A percentile compares a stretch with the other conserved stretches of the same genome.
Conservation (phyloP, 768 basidiomycete species). For the Lanmaoa rubissima region DNA sequence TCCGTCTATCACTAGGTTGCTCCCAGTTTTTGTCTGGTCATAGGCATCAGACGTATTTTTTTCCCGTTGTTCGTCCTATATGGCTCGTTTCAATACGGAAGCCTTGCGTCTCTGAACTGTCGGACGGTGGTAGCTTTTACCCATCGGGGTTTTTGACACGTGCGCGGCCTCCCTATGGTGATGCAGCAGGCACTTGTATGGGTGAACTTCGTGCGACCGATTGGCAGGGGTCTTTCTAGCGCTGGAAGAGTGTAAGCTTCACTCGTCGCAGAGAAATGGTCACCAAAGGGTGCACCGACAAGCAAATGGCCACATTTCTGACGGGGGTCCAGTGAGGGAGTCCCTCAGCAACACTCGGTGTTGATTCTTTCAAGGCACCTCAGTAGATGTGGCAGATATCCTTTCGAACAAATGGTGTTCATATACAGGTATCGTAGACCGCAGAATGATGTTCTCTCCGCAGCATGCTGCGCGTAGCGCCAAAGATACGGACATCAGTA, state of each 20-base stretch:
- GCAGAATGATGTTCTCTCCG: neutral
- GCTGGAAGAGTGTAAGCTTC: neutral
- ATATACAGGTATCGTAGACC: neutral
- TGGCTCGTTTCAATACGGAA: too few relatives aligned
- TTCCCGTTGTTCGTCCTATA: too few relatives aligned
- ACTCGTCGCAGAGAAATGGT: neutral
- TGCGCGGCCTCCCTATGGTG: too few relatives aligned
- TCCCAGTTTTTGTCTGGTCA: too few relatives aligned
- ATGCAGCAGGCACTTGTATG: too few relatives aligned
- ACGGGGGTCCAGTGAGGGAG: neutral
- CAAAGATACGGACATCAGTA: slow-evolving; percentile 38
- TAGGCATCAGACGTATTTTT: too few relatives aligned
- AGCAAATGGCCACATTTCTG: neutral
- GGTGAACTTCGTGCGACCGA: too few relatives aligned
- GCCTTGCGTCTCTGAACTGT: too few relatives aligned
- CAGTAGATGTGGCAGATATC: neutral
- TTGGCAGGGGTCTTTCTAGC: too few relatives aligned
- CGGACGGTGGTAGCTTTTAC: too few relatives aligned
- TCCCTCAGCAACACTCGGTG: neutral
- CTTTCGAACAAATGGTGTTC: neutral
- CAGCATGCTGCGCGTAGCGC: neutral
- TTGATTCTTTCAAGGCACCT: neutral
- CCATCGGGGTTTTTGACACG: too few relatives aligned
- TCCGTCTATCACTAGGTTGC: too few relatives aligned
- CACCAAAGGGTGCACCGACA: neutral